Percentiles rank a stretch among this genome's conserved stretches.
phyloP scores from a whole-genome alignment of 371 early-diverging fungal species.

The Mortierella sp. region DNA sequence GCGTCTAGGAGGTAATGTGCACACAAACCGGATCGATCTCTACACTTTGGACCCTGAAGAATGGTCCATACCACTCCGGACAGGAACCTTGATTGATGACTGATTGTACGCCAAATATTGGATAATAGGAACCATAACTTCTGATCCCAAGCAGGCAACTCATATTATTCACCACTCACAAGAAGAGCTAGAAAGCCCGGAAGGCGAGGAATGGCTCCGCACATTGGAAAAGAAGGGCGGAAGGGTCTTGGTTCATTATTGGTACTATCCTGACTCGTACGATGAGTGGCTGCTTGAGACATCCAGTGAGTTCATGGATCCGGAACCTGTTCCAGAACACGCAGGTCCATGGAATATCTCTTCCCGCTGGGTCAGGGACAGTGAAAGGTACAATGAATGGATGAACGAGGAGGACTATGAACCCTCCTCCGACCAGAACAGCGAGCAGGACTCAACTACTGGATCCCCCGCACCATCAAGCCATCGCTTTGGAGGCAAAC shows the following conservation, averaged over 20 bases:
- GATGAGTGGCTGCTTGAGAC: slow-evolving; percentile 83
- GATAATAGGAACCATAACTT: slow-evolving; percentile 55
- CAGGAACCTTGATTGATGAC: too few relatives aligned
- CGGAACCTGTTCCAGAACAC: slow-evolving; percentile 77
- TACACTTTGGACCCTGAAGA: too few relatives aligned
- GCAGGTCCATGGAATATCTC: slow-evolving; percentile 78
- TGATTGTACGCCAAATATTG: neutral
- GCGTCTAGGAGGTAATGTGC: slow-evolving; percentile 63
- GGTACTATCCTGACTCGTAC: slow-evolving; percentile 88
- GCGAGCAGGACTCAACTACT: slow-evolving; percentile 35
- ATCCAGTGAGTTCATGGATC: slow-evolving; percentile 71
- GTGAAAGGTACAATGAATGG: slow-evolving; percentile 78
- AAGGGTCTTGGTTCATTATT: slow-evolving; percentile 83
- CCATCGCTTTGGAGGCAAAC: slow-evolving; percentile 45
- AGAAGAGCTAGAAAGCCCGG: slow-evolving; percentile 60
- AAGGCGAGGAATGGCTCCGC: slow-evolving; percentile 80
- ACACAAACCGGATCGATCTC: neutral
- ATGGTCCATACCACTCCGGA: too few relatives aligned
- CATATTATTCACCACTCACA: slow-evolving; percentile 69
- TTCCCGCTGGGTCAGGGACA: slow-evolving; percentile 81
- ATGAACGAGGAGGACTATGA: slow-evolving; percentile 86
- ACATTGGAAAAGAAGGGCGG: slow-evolving; percentile 77
- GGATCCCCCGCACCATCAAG: slow-evolving; percentile 48
- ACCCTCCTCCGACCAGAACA: slow-evolving; percentile 55
- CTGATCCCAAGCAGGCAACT: slow-evolving; percentile 62